Base-by-base conservation (phyloP, 805 yeast species). In the Suhomyces sp. region DNA sequence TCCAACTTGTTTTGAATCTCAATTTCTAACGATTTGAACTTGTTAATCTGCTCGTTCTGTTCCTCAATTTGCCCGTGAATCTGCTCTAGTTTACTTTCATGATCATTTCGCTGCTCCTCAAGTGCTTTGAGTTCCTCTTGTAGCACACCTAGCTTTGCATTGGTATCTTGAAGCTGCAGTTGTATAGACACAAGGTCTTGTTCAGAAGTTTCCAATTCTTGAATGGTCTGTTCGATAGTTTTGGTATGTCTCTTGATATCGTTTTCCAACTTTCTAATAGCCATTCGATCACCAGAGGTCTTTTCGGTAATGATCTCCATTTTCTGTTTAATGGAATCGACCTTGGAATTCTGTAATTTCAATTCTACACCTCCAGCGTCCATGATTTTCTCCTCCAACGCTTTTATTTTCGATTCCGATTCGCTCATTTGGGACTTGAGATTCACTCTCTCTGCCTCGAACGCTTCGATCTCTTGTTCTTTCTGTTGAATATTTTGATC, bases 291-390 rank as follows among this genome's bases (percentile, higher is more conserved):
- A 29, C 79, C 80, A 5, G 85, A 76, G 12, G 84, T 76, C 60
- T 83, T 84, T 44, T 82, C 81, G 35, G 71, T 73, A 12, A 84
- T 66, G 17, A 86, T 80, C 50, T 85, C 88, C 27, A 88, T 79
- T 61, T 83, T 81, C 60, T 87, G 88, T 44, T 76, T 74, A 33
- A 87, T 74, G 1, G 96, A 87, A 60, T 85, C 91, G 7, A 94
- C 97, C 62, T 84, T 87, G 1, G 96, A 82, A 55, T 84, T 87
- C 61, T 91, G 97, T 55, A 88, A 67, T 52, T 89, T 83, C 57
- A 94, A 75, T 56, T 84, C 84, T 7, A 88, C 86, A 55, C 99
- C 99, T 50, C 99, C 99, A 50, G 90, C 86, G 48, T 88, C 86
- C 88, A 92, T 83, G 40, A 94, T 90, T 63, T 85, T 80, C 52